Percentiles rank a stretch among this genome's conserved stretches.
These are phyloP conservation scores for Leptomonas pyrrhocoris DNA, from an alignment of 208 protist genomes.

Conservation along the genomic window DNA sequence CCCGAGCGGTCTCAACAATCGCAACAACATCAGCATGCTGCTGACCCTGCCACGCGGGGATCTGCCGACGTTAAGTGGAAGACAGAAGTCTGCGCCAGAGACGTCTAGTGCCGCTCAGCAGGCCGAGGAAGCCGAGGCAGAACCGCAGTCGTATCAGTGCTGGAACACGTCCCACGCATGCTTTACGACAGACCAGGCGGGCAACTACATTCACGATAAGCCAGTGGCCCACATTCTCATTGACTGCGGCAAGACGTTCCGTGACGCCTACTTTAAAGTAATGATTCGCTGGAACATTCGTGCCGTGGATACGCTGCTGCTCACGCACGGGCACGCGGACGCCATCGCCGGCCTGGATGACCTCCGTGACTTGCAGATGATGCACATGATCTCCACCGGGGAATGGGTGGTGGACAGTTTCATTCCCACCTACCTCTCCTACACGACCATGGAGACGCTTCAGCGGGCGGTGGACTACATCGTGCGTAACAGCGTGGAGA, in stretches of 20 bases:
- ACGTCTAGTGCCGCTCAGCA: background rate
- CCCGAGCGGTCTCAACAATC: constrained; percentile 65
- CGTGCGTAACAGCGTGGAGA: constrained; percentile 65
- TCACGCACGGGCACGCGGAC: constrained; percentile 90
- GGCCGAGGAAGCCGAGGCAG: background rate
- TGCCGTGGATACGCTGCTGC: constrained; percentile 74
- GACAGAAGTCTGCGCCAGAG: background rate
- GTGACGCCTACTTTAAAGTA: constrained; percentile 87
- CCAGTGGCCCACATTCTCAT: constrained; percentile 71
- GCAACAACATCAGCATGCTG: constrained; percentile 84
- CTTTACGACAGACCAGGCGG: constrained; percentile 23
- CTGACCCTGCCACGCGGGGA: constrained; percentile 53
- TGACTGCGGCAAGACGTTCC: constrained; percentile 92
- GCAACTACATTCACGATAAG: constrained; percentile 41
- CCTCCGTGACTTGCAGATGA: constrained; percentile 86
- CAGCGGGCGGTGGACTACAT: constrained; percentile 68
- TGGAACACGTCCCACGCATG: constrained; percentile 20
- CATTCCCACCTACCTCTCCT: constrained; percentile 74
- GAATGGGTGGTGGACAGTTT: constrained; percentile 75
- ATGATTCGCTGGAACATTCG: constrained; percentile 64
- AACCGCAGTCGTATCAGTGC: background rate
- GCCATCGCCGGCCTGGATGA: constrained; percentile 87
- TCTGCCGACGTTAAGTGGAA: constrained; percentile 3
- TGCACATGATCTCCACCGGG: constrained; percentile 51
- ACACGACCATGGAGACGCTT: constrained; percentile 48